Percentiles rank a stretch among this genome's conserved stretches.
Conservation (phyloP, 2,329 filamentous ascomycete species). For the Neofusicoccum sp. region DNA sequence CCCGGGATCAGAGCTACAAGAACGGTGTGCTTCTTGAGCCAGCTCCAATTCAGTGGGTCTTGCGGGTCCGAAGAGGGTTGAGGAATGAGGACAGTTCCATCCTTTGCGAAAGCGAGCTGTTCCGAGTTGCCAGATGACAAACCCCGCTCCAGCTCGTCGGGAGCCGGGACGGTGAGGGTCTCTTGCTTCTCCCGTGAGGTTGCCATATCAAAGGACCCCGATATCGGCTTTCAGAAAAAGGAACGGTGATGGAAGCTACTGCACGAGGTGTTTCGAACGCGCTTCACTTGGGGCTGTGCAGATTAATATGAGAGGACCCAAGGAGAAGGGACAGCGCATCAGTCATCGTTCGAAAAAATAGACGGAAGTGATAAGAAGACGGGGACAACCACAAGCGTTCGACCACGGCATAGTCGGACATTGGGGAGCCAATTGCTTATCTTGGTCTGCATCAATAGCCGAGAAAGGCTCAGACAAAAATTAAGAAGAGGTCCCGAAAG, state of each 20-base stretch:
- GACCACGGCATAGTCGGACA: not conserved
- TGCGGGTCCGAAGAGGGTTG: constrained; percentile 27
- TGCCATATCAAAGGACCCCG: not conserved
- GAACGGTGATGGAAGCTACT: not conserved
- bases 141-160: not conserved
- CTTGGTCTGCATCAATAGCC: not conserved
- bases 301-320: not conserved
- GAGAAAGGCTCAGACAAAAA: not conserved
- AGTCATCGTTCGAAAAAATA: constrained; percentile 7
- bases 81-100: constrained; percentile 24
- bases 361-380: not conserved
- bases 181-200: not conserved
- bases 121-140: not conserved
- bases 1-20: constrained; percentile 24
- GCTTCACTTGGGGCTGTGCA: not conserved
- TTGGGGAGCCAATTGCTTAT: not conserved
- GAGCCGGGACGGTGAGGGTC: not conserved
- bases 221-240: not conserved
- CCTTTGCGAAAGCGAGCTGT: constrained; percentile 2
- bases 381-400: not conserved
- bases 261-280: not conserved
- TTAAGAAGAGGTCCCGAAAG: not conserved
- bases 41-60: constrained; percentile 37
- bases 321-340: not conserved
- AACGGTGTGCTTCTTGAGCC: constrained; percentile 27